Conservation (phyloP, 139 green algal species). For the Edaphochlamys debaryana region DNA sequence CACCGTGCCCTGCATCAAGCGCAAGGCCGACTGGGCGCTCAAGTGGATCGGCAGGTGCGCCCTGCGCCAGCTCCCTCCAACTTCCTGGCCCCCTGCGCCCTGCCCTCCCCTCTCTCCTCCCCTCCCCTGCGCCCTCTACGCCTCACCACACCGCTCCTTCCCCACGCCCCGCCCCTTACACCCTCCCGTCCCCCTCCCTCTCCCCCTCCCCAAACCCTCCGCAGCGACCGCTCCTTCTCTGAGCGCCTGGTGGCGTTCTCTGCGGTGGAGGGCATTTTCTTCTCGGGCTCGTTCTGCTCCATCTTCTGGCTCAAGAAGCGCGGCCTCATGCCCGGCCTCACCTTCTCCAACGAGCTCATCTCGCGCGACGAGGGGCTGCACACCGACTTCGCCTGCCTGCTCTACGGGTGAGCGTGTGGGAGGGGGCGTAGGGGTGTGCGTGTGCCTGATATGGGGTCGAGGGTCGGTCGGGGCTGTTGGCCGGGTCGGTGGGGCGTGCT, state of each 20-base stretch:
- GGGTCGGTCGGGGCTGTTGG: too few relatives aligned
- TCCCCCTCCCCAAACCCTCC: too few relatives aligned
- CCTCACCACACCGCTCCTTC: too few relatives aligned
- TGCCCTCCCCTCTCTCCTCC: too few relatives aligned
- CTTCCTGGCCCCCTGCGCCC: neutral
- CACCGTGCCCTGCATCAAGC: slow-evolving; percentile 84
- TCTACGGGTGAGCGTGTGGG: slow-evolving; percentile 75
- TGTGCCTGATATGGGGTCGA: too few relatives aligned
- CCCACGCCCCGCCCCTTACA: neutral
- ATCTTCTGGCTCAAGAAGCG: slow-evolving; percentile 99
- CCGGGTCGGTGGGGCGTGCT: too few relatives aligned
- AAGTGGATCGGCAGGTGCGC: slow-evolving; percentile 85
- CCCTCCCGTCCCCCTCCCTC: neutral
- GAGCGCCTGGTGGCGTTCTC: slow-evolving; percentile 90
- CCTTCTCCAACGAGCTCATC: slow-evolving; percentile 99
- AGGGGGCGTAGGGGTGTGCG: too few relatives aligned
- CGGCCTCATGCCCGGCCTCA: slow-evolving; percentile 98
- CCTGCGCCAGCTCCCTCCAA: slow-evolving; percentile 21
- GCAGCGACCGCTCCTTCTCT: slow-evolving; percentile 41
- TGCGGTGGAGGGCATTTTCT: slow-evolving; percentile 99
- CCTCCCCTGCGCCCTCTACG: too few relatives aligned
- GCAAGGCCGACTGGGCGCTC: slow-evolving; percentile 97
- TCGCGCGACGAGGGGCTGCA: slow-evolving; percentile 97
- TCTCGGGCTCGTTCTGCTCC: slow-evolving; percentile 89
- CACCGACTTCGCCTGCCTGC: slow-evolving; percentile 97